These are phyloP conservation scores for Linanthus parryae DNA, from an alignment of 148 eudicot genomes.

Conservation along the genomic window DNA sequence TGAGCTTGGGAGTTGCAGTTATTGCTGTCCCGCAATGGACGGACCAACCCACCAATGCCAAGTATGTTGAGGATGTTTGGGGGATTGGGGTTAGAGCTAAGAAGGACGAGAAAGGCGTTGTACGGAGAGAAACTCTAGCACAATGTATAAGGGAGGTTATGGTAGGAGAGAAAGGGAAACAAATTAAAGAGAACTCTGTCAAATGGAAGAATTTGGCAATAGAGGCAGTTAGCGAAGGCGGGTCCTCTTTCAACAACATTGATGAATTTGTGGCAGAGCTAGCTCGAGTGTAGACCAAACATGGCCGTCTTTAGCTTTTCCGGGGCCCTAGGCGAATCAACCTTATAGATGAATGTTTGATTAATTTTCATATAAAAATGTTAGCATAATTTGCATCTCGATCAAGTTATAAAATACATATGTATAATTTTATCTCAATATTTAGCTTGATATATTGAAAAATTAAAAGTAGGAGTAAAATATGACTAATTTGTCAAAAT, in stretches of 20 bases:
- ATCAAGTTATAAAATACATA: too few relatives aligned
- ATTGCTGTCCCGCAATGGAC: slow-evolving; percentile 57
- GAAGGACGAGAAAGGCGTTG: slow-evolving; percentile 27
- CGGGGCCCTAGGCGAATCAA: too few relatives aligned
- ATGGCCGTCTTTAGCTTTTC: too few relatives aligned
- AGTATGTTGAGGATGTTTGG: slow-evolving; percentile 63
- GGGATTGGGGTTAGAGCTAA: slow-evolving; percentile 36
- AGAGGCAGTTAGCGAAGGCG: slow-evolving; percentile 52
- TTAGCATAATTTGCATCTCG: too few relatives aligned
- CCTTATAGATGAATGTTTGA: too few relatives aligned
- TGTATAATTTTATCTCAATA: too few relatives aligned
- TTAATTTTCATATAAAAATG: too few relatives aligned
- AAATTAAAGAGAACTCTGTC: slow-evolving; percentile 30
- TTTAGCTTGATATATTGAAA: too few relatives aligned
- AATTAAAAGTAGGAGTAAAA: too few relatives aligned
- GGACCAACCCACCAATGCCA: slow-evolving; percentile 53
- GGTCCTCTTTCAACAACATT: slow-evolving; percentile 48
- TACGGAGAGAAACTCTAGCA: slow-evolving; percentile 24
- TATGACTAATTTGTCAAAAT: too few relatives aligned
- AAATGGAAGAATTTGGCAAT: slow-evolving; percentile 48
- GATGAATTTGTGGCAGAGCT: slow-evolving; percentile 36
- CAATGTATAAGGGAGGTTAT: slow-evolving; percentile 37
- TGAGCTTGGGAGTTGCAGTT: slow-evolving; percentile 54
- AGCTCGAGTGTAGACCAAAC: too few relatives aligned
- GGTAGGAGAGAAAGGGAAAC: slow-evolving; percentile 38